Conservation (phyloP, 306 rosid species). For the Citrullus mucosospermus region DNA sequence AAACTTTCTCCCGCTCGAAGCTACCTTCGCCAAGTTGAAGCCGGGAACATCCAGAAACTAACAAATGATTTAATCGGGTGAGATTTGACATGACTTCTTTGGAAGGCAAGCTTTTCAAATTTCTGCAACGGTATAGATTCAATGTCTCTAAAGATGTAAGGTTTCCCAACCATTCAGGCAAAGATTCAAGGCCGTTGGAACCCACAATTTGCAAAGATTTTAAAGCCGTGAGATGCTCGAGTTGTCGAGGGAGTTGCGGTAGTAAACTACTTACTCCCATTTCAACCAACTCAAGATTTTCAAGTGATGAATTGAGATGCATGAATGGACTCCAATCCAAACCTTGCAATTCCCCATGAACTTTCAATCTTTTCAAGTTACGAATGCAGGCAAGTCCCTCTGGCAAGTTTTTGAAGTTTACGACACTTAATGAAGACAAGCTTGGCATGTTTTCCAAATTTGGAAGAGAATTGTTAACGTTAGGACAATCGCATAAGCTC, state of each 20-base stretch:
- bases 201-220: not conserved
- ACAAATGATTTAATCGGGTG: no score
- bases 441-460: not conserved
- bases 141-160: not conserved
- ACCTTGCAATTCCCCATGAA: not conserved
- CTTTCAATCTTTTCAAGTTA: not conserved
- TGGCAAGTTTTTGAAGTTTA: not conserved
- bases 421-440: not conserved
- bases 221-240: not conserved
- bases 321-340: not conserved
- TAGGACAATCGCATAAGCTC: no score
- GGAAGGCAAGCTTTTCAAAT: no score
- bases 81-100: no score
- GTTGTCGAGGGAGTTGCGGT: not conserved
- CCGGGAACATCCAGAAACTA: no score
- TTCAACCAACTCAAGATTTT: not conserved
- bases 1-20: no score
- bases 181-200: not conserved
- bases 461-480: no score
- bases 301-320: not conserved
- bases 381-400: not conserved
- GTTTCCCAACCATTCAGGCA: not conserved
- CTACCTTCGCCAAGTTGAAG: no score
- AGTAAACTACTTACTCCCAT: no score
- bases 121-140: not conserved